A percentile compares a stretch with the other conserved stretches of the same genome.
Conservation (phyloP, 129 eudicot genomes). For the Escallonia rubra region DNA sequence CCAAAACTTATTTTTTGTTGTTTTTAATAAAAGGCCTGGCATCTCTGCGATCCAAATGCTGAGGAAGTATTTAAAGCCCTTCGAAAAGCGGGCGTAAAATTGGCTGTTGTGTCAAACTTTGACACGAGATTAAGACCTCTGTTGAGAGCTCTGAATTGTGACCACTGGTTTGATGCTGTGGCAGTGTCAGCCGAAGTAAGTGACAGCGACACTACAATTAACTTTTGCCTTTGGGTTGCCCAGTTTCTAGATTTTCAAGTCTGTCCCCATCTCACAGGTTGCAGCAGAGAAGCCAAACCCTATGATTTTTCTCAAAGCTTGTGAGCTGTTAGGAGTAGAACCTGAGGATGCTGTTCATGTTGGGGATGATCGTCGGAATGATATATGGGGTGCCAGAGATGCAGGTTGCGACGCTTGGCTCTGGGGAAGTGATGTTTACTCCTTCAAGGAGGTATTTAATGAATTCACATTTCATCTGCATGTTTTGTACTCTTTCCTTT, state of each 20-base stretch:
- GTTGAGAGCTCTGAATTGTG: conserved; percentile 77
- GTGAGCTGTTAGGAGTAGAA: conserved; percentile 82
- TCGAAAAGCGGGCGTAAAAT: conserved; percentile 74
- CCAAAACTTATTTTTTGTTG: neutral
- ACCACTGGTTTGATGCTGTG: conserved; percentile 96
- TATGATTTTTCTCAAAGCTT: conserved; percentile 86
- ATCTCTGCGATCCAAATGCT: conserved; percentile 89
- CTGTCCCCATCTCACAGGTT: conserved; percentile 39
- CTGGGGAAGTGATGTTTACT: conserved; percentile 95
- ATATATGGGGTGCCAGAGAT: conserved; percentile 98
- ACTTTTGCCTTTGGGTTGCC: neutral
- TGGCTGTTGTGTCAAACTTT: conserved; percentile 89
- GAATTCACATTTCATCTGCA: neutral
- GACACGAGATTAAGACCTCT: conserved; percentile 86
- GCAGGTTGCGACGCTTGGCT: conserved; percentile 99
- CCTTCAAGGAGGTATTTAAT: conserved; percentile 79
- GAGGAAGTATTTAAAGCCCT: conserved; percentile 76
- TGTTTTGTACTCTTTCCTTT: neutral
- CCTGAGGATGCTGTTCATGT: conserved; percentile 98
- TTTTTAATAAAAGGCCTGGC: conserved; percentile 69
- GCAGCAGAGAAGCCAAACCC: conserved; percentile 99
- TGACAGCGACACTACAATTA: neutral
- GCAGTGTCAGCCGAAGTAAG: conserved; percentile 98
- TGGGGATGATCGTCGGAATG: conserved; percentile 97
- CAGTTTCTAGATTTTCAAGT: neutral